These are phyloP conservation scores for Lodderomyces parapsilosis DNA, from an alignment of 1,139 yeast genomes.

Conservation along the genomic window DNA sequence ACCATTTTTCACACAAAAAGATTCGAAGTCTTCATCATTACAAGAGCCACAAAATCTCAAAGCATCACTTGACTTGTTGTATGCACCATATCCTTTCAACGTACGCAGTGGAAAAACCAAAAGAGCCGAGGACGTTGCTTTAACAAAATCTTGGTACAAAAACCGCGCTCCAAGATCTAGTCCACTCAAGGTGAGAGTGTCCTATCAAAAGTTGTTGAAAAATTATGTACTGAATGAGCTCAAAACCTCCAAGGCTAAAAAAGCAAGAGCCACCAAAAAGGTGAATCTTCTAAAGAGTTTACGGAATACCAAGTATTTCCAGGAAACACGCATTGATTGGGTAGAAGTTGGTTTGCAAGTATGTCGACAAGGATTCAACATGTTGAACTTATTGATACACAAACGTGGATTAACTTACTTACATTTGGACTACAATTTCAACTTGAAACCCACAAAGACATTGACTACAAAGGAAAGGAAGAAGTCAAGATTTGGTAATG, in stretches of 20 bases:
- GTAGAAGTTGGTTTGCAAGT: slow-evolving; percentile 96
- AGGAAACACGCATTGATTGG: slow-evolving; percentile 93
- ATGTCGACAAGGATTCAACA: slow-evolving; percentile 89
- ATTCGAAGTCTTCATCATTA: slow-evolving; percentile 3
- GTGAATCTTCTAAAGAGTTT: slow-evolving; percentile 65
- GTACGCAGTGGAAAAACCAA: slow-evolving; percentile 66
- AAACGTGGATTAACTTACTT: slow-evolving; percentile 88
- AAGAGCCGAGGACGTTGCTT: slow-evolving; percentile 87
- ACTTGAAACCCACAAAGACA: slow-evolving; percentile 93
- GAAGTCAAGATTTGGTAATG: slow-evolving; percentile 93
- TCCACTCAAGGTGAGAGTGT: slow-evolving; percentile 76
- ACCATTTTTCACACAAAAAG: slow-evolving; percentile 39
- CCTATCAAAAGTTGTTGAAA: slow-evolving; percentile 85
- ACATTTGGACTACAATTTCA: slow-evolving; percentile 93
- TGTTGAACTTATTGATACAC: slow-evolving; percentile 88
- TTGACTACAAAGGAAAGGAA: slow-evolving; percentile 95
- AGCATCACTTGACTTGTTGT: slow-evolving; percentile 63
- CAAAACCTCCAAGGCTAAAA: slow-evolving; percentile 42
- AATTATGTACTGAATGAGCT: slow-evolving; percentile 71
- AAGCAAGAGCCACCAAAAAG: slow-evolving; percentile 37
- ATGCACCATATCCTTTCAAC: slow-evolving; percentile 87
- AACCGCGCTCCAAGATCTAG: slow-evolving; percentile 61
- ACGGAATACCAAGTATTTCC: slow-evolving; percentile 81
- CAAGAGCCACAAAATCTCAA: slow-evolving; percentile 22
- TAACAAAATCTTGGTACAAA: slow-evolving; percentile 79